These are phyloP conservation scores for Brachypodium distachyon DNA, from an alignment of 202 grass and related monocot species.

Conservation along the genomic window DNA sequence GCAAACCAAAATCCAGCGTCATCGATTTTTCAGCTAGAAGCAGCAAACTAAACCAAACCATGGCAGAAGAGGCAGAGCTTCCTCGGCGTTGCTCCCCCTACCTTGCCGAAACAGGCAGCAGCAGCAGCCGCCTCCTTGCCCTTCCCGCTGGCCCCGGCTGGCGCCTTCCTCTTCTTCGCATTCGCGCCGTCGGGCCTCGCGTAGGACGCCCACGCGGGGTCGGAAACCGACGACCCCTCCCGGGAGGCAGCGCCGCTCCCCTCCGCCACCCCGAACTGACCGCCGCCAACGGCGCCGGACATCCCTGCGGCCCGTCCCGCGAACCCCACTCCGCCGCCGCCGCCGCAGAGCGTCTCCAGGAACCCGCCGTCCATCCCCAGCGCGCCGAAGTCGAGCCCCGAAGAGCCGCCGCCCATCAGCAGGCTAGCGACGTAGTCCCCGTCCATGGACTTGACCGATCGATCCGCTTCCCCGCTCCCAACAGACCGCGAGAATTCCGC, in stretches of 20 bases:
- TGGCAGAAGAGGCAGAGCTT: background rate
- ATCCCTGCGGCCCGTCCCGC: conserved; percentile 29
- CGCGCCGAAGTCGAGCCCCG: conserved; percentile 23
- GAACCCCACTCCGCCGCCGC: conserved; percentile 17
- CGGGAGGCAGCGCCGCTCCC: conserved; percentile 2
- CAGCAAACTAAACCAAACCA: background rate
- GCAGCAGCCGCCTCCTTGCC: conserved; percentile 2
- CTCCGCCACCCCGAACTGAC: background rate
- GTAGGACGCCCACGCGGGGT: conserved; percentile 32
- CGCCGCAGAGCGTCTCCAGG: conserved; percentile 34
- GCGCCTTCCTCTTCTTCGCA: conserved; percentile 37
- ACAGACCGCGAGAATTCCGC: conserved; percentile 24
- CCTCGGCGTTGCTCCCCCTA: conserved; percentile 2
- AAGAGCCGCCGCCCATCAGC: conserved; percentile 27
- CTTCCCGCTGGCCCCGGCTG: conserved; percentile 16
- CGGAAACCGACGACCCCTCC: conserved; percentile 65
- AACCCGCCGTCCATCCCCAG: conserved; percentile 14
- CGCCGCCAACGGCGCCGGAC: background rate
- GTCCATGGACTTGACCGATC: conserved; percentile 12
- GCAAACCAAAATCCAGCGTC: background rate
- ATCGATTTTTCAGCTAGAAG: background rate
- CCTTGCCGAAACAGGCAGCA: conserved; percentile 18
- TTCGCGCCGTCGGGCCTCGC: conserved; percentile 3
- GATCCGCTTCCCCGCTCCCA: background rate
- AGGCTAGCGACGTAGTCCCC: conserved; percentile 34